Percentiles rank a stretch among this genome's conserved stretches.
Conservation (phyloP, 371 early-diverging fungal species). For the Blakeslea trispora region DNA sequence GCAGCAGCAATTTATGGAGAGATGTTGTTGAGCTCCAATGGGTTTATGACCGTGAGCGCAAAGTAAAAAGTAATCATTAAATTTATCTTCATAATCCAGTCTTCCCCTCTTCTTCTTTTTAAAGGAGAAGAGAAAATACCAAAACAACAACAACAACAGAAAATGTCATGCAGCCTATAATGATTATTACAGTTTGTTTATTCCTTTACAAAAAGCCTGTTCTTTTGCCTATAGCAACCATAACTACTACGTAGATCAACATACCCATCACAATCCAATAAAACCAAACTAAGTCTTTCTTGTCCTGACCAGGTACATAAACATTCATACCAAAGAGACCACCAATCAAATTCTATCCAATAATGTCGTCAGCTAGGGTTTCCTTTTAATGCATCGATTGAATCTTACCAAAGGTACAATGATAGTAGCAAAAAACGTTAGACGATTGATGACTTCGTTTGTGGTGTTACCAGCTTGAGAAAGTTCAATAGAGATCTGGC, state of each 20-base stretch:
- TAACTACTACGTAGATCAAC: slow-evolving; percentile 35
- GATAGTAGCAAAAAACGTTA: slow-evolving; percentile 91
- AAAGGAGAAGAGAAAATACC: neutral
- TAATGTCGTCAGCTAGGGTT: too few species aligned
- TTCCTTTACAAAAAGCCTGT: slow-evolving; percentile 23
- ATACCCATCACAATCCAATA: slow-evolving; percentile 71
- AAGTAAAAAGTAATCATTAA: slow-evolving; percentile 20
- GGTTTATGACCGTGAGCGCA: slow-evolving; percentile 51
- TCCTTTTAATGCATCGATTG: neutral
- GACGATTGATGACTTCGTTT: slow-evolving; percentile 87
- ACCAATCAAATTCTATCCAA: slow-evolving; percentile 75
- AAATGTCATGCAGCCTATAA: too few species aligned
- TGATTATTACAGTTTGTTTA: too few species aligned
- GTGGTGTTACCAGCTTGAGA: slow-evolving; percentile 92
- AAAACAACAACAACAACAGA: too few species aligned
- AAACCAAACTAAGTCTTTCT: slow-evolving; percentile 73
- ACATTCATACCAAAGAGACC: slow-evolving; percentile 85
- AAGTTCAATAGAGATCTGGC: slow-evolving; percentile 94
- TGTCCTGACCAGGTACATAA: slow-evolving; percentile 74
- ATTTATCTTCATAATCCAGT: too few species aligned
- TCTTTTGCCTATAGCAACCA: slow-evolving; percentile 47
- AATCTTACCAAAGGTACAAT: slow-evolving; percentile 68
- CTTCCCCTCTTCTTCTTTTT: too few species aligned
- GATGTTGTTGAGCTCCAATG: slow-evolving; percentile 51
- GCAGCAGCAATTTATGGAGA: slow-evolving; percentile 41